Base-by-base conservation (phyloP, 179 eudicot species). In the Heliamphora ciliata region DNA sequence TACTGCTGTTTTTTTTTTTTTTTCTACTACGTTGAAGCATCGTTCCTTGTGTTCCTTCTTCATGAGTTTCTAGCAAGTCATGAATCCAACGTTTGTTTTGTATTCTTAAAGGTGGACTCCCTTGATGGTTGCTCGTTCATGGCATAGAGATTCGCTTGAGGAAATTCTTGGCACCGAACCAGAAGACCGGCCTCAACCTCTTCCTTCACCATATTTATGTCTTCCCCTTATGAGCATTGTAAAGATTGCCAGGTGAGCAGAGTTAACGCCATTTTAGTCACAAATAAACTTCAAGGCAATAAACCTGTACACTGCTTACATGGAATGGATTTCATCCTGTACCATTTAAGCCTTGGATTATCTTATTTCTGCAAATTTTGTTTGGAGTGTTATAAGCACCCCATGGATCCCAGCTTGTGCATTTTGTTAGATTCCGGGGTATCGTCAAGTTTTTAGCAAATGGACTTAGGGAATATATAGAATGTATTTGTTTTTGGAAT, bases 221-320 rank as follows among this genome's bases (percentile, higher is more conserved):
- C 94, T 95, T 81, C 97, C 98, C 76, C 88, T 95, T 56, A 88
- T 90, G 97, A 95, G 98, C 89, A 90, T 95, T 63, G 87, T 95
- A 58, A 90, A 86, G 87, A 95, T 95, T 84, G 98, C 98, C 77
- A 88, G 98, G 98, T 94, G 80, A 84, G 87, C 69, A 10, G 60
- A 44, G 56, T 15, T 74, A 48, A 68, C 24, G 14, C 50, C 76
- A 55, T 50, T 82, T 7, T 18, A 13, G 40, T 64, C 44, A 9
- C 58, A 55, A 66, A 55, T 71, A 15, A 48, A 54, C 63, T 70
- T 10, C 50, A 51, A 24, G 31, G 31, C 50, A 31, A 18, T 44
- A 31, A 31, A 76, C 47, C 11, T 24, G 52, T 8, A 21, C 48
- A 48, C 58, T 65, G 18, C 3, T 79, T 65, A 6, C 1, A 13